Evolutionary conservation across 139 green algal genomes (phyloP), one percentile per base, ranked within the genome.

Genomic region (Chlamydomonas sphaeroides): DNA sequence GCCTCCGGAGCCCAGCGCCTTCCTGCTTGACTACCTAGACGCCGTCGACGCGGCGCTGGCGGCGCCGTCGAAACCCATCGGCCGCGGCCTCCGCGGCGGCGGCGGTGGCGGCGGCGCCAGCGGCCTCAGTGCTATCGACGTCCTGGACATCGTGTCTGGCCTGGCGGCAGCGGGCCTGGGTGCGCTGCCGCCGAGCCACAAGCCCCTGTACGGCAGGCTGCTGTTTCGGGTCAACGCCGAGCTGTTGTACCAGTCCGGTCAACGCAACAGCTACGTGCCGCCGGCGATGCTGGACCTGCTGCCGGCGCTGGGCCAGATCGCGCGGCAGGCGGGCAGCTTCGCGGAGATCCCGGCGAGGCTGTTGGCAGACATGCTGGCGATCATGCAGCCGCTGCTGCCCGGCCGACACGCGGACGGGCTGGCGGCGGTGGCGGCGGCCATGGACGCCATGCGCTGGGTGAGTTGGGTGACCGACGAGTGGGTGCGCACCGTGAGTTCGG

Each of bases 201-300:
- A 33, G 23, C 23, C 35, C 28, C 33, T 80, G 56, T 80, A 68
- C 36, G 74, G 57, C 38, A 61, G 18, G 57, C n/a, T 80, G 39
- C 18, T 80, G 15, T 70, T 62, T 30, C 59, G 41, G 7, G 17
- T 26, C 30, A 80, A 71, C 59, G 59, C 21, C 38, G n/a, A 62
- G 0, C 30, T 80, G 59, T 42, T 59, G 39, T 80, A 80, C 74
- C 39, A 61, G 59, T 49, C 21, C 59, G 62, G 30, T 1, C 74
- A 80, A 42, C 59, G 59, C n/a, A 80, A 80, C 74, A 59, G 74
- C 41, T 80, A 62, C 59, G 33, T 70, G 25, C 74, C 74, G 57
- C n/a, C 74, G 74, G 57, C 68, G 56, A 28, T 38, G 28, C 36
- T 80, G 25, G 32, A 45, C 39, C 8, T 70, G n/a, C 36, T 80